Percentiles rank a stretch among this genome's conserved stretches.
Conservation (phyloP, 1,284 basidiomycete species). For the Kwoniella shivajii region DNA sequence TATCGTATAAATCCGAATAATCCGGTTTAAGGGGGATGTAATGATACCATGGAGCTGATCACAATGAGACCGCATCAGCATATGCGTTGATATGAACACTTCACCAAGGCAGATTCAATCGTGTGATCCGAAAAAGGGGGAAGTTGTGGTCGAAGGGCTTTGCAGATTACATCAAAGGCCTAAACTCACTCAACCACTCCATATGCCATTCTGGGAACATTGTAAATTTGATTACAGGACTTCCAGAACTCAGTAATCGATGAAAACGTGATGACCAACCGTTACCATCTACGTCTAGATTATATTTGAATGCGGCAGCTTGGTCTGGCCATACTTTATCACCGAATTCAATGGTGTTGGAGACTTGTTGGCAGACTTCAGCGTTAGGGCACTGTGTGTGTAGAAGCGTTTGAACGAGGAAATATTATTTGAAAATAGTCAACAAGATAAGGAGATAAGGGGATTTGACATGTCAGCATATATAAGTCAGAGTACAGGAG, state of each 20-base stretch:
- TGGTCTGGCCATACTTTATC: conserved; percentile 57
- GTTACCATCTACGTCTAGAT: conserved; percentile 56
- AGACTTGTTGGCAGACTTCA: conserved; percentile 41
- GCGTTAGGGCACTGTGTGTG: conserved; percentile 27
- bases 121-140: too few species aligned
- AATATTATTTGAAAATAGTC: too few species aligned
- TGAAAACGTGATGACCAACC: conserved; percentile 56
- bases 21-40: conserved; percentile 57
- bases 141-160: too few species aligned
- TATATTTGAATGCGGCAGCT: conserved; percentile 57
- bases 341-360: conserved; percentile 55
- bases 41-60: conserved; percentile 51
- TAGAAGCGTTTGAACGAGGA: background rate
- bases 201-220: conserved; percentile 56
- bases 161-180: too few species aligned
- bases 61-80: background rate
- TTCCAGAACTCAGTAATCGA: conserved; percentile 51
- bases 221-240: conserved; percentile 54
- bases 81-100: background rate
- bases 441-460: too few species aligned
- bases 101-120: too few species aligned
- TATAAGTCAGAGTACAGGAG: too few species aligned
- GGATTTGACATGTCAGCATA: too few species aligned
- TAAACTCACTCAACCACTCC: conserved; percentile 44
- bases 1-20: conserved; percentile 57